Conservation (phyloP, 345 rosid genomes). For the Syzygium aqueum region DNA sequence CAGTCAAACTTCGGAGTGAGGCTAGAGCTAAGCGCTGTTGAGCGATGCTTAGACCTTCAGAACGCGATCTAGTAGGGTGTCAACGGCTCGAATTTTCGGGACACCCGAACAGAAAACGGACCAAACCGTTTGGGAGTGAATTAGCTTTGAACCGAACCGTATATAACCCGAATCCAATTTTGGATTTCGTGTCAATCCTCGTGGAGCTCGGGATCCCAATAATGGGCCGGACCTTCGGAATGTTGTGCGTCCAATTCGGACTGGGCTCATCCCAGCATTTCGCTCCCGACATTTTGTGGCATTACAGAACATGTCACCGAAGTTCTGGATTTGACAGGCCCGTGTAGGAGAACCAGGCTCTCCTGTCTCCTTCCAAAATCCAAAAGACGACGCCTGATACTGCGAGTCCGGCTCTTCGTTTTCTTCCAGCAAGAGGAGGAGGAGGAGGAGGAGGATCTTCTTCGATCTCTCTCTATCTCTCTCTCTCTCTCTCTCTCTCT, state of each 20-base stretch:
- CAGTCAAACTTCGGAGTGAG: no score
- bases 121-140: no score
- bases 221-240: neutral
- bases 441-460: neutral
- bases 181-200: no score
- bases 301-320: neutral
- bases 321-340: neutral
- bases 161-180: no score
- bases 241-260: neutral
- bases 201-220: neutral
- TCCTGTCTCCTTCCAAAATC: neutral
- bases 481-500: neutral
- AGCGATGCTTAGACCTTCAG: neutral
- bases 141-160: no score
- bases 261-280: neutral
- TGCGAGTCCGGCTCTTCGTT: neutral
- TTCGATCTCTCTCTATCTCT: neutral
- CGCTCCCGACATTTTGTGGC: neutral
- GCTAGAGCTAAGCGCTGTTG: neutral
- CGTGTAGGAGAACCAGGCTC: neutral
- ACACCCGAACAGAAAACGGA: no score
- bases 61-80: neutral
- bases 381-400: neutral
- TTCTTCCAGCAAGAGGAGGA: neutral
- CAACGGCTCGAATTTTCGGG: no score